phyloP scores from a whole-genome alignment of 768 basidiomycete species.

The Neoboletus subvelutipes region DNA sequence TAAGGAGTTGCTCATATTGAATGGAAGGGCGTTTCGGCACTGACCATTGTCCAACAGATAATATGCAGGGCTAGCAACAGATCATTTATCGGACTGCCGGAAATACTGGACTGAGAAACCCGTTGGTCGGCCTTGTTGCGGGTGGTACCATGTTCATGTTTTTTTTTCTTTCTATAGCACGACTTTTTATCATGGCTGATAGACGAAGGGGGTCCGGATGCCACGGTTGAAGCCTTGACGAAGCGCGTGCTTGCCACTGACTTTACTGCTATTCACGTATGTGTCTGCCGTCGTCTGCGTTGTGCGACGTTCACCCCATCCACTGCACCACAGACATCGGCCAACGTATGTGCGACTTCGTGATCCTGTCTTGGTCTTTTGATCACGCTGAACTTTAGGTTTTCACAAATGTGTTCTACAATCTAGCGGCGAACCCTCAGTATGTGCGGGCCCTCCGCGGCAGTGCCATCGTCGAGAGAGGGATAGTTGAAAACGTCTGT shows the following conservation, averaged over 20 bases:
- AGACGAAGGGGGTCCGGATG: neutral
- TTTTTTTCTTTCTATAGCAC: constrained; percentile 16
- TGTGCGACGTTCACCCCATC: neutral
- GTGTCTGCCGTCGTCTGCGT: neutral
- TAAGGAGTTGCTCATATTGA: neutral
- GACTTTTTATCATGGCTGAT: constrained; percentile 27
- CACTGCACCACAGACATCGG: neutral
- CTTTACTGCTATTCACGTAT: constrained; percentile 26
- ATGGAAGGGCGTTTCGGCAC: constrained; percentile 30
- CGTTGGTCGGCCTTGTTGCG: constrained; percentile 19
- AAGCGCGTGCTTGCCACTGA: constrained; percentile 2
- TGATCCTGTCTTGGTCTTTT: neutral
- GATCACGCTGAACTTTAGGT: neutral
- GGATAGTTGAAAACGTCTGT: constrained; percentile 11
- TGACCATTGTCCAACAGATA: constrained; percentile 32
- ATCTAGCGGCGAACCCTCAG: neutral
- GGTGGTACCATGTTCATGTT: neutral
- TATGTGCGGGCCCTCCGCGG: constrained; percentile 29
- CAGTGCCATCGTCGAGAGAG: constrained; percentile 14
- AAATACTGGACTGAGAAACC: constrained; percentile 32
- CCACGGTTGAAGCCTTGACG: constrained; percentile 12
- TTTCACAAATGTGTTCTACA: neutral
- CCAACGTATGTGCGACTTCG: neutral
- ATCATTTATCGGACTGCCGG: constrained; percentile 48
- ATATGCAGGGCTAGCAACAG: constrained; percentile 45